Conservation (phyloP, 164 flowering plant genomes). For the Stephania cephalantha region DNA sequence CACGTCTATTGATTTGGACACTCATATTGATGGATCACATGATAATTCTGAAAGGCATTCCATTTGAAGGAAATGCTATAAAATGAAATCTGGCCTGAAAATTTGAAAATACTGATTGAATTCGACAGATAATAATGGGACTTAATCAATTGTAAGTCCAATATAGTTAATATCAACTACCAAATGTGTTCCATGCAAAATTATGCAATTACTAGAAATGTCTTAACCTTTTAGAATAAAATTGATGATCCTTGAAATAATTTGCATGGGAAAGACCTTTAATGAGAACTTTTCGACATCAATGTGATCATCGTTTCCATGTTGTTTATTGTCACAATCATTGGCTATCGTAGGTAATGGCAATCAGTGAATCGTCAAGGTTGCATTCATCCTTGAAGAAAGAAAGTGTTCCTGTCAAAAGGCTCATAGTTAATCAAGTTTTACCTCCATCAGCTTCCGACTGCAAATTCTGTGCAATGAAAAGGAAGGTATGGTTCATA, state of each 20-base stretch:
- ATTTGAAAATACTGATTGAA: too few species aligned
- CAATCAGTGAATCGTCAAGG: constrained; percentile 79
- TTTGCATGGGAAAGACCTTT: not conserved
- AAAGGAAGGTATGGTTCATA: constrained; percentile 58
- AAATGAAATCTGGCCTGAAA: constrained; percentile 1
- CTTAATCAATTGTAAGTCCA: too few species aligned
- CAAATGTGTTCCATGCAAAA: not conserved
- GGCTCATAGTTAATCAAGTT: constrained; percentile 81
- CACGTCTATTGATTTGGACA: not conserved
- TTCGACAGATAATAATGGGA: too few species aligned
- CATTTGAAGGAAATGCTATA: not conserved
- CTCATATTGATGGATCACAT: not conserved
- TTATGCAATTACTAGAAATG: not conserved
- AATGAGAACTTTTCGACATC: not conserved
- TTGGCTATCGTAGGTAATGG: constrained; percentile 62
- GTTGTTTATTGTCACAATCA: not conserved
- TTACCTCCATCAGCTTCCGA: constrained; percentile 81
- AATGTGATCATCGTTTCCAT: not conserved
- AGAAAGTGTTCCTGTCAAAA: constrained; percentile 72
- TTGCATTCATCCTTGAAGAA: constrained; percentile 69
- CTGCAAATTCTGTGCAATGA: constrained; percentile 92
- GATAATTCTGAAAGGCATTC: not conserved
- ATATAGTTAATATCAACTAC: not conserved
- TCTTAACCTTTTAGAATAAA: not conserved
- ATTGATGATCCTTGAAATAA: not conserved